These are phyloP conservation scores for Pulveroboletus frians DNA, from an alignment of 768 basidiomycete genomes.

Conservation along the genomic window DNA sequence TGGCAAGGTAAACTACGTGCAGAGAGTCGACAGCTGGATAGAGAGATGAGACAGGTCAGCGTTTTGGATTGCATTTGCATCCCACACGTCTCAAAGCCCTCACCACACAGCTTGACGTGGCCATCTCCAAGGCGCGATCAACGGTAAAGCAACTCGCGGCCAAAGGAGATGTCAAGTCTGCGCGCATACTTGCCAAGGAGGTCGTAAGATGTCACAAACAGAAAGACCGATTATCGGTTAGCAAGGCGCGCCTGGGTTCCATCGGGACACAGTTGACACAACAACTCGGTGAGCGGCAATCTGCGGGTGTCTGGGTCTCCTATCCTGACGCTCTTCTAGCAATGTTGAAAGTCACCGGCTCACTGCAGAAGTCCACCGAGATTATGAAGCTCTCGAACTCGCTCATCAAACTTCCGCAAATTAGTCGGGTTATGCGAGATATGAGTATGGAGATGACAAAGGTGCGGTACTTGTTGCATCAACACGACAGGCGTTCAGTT, in stretches of 20 bases:
- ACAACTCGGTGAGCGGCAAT: conserved; percentile 70
- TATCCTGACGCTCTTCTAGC: conserved; percentile 43
- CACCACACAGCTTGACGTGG: conserved; percentile 63
- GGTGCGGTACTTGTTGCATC: conserved; percentile 40
- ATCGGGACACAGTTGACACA: conserved; percentile 86
- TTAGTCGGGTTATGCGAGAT: conserved; percentile 89
- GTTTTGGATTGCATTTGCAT: conserved; percentile 11
- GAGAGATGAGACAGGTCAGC: conserved; percentile 93
- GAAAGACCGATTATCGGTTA: conserved; percentile 85
- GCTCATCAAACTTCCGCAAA: conserved; percentile 86
- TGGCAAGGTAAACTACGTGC: conserved; percentile 87
- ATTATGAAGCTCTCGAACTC: conserved; percentile 98
- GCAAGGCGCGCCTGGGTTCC: conserved; percentile 88
- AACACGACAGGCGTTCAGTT: conserved; percentile 3
- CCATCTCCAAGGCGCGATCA: conserved; percentile 70
- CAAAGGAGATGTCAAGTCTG: conserved; percentile 90
- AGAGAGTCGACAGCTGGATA: conserved; percentile 79
- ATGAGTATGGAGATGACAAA: conserved; percentile 99
- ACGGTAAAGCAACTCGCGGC: conserved; percentile 84
- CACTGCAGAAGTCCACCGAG: conserved; percentile 94
- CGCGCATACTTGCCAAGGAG: conserved; percentile 86
- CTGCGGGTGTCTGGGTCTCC: background rate
- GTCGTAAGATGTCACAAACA: conserved; percentile 95
- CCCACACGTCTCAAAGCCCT: conserved; percentile 12
- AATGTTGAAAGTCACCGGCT: conserved; percentile 95